A percentile compares a stretch with the other conserved stretches of the same genome.
Conservation (phyloP, 345 rosid species). For the Theobroma cacao region DNA sequence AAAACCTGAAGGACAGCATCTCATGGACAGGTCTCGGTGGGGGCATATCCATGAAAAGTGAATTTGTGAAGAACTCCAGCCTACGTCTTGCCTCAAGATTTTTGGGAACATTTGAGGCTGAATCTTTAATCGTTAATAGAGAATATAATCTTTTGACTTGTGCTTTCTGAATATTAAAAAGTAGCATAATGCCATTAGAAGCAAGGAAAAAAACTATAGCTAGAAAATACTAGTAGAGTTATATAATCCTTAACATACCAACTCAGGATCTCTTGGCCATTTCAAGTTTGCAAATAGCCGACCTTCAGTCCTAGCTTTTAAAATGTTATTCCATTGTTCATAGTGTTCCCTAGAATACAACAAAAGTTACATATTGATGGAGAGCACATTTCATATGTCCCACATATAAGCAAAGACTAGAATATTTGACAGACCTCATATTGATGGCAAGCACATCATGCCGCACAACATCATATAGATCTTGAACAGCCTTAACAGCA, state of each 20-base stretch:
- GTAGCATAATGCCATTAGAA: conserved; percentile 13
- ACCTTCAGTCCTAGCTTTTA: conserved; percentile 85
- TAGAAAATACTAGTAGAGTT: not conserved
- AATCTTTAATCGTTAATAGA: conserved; percentile 84
- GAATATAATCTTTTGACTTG: conserved; percentile 80
- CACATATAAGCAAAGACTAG: conserved; percentile 7
- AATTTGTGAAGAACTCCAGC: conserved; percentile 86
- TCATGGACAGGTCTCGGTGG: conserved; percentile 65
- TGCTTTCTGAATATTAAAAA: conserved; percentile 52
- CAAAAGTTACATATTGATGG: not conserved
- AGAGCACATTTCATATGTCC: conserved; percentile 5
- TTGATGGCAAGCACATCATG: conserved; percentile 69
- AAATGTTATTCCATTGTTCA: conserved; percentile 69
- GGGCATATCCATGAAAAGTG: conserved; percentile 93
- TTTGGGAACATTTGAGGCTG: conserved; percentile 81
- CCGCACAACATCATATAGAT: conserved; percentile 92
- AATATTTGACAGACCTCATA: conserved; percentile 58
- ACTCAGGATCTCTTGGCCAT: conserved; percentile 84
- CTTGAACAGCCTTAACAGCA: conserved; percentile 88
- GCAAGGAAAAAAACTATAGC: conserved; percentile 7
- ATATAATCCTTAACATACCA: conserved; percentile 46
- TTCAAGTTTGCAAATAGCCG: conserved; percentile 81
- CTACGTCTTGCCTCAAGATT: conserved; percentile 96
- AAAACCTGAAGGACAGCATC: conserved; percentile 85
- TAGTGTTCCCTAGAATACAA: conserved; percentile 60